Evolutionary conservation across 495 filamentous ascomycete species (phyloP).

Genomic region (Podospora pseudoanserina): DNA sequence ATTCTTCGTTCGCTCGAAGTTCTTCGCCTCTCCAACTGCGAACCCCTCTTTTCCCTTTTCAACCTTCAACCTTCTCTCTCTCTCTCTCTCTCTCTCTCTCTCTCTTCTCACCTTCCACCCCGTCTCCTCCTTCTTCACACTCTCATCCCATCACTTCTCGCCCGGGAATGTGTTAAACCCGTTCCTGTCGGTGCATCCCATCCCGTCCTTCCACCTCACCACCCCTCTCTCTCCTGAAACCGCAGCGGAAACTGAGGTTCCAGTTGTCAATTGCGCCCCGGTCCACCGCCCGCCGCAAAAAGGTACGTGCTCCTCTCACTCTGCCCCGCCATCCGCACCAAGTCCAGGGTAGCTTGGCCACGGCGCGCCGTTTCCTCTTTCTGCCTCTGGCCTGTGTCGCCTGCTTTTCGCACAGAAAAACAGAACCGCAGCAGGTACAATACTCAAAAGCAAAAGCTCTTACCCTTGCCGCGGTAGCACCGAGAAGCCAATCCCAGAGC

Average conservation of each 20-base stretch:
- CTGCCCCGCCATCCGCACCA: slow-evolving; percentile 19
- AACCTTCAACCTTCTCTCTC: slow-evolving; percentile 11
- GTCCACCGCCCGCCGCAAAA: slow-evolving; percentile 24
- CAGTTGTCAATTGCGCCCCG: slow-evolving; percentile 29
- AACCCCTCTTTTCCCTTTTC: slow-evolving; percentile 27
- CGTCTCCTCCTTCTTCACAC: slow-evolving; percentile 11
- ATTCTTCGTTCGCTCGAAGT: slow-evolving; percentile 13
- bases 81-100: background rate
- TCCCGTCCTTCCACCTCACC: slow-evolving; percentile 1
- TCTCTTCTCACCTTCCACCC: slow-evolving; percentile 10
- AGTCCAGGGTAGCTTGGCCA: slow-evolving; percentile 16
- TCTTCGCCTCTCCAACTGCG: slow-evolving; percentile 16
- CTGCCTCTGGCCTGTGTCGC: slow-evolving; percentile 15
- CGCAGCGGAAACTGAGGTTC: slow-evolving; percentile 15
- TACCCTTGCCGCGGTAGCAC: slow-evolving; percentile 6
- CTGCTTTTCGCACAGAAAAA: slow-evolving; percentile 13
- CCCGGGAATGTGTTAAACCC: background rate
- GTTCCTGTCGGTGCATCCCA: background rate
- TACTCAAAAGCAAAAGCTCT: background rate
- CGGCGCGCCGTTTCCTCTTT: slow-evolving; percentile 28
- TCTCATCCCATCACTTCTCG: slow-evolving; percentile 1
- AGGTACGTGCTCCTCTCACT: slow-evolving; percentile 27
- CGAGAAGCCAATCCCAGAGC: slow-evolving; percentile 1
- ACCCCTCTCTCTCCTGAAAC: background rate
- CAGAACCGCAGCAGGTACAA: slow-evolving; percentile 15